Evolutionary conservation across 2,329 filamentous ascomycete genomes (phyloP), one percentile per base, ranked within the genome.

Genomic region (Fonsecaea erecta): DNA sequence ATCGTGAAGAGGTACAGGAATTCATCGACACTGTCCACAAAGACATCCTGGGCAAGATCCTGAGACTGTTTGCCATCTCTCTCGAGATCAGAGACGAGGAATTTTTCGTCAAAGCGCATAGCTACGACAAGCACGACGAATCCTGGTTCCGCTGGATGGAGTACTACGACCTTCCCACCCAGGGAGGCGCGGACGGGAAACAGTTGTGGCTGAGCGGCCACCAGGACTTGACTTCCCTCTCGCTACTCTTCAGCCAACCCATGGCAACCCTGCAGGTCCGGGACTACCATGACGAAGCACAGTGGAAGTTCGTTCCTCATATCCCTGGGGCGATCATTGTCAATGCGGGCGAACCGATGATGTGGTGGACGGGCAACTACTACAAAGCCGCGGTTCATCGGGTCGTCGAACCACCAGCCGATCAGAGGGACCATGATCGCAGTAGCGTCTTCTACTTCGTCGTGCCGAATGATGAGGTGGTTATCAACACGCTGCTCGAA

Each of bases 71-170:
- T 59, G 86, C 87, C 4, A 81, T 88, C 37, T 78, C 88, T 0
- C 79, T 89, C 0, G 81, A 89, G 70, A 77, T 90, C 0, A 84
- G 85, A 0, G 81, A 85, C 37, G 86, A 89, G 71, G 81, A 87
- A 1, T 80, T 83, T 62, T 77, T 89, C 35, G 79, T 85, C 16
- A 77, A 81, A 18, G 77, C 84, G 7, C 87, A 89, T 73, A 79
- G 78, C 16, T 89, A 88, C 73, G 81, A 86, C 1, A 78, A 81
- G n/a, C 80, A 83, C 30, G 81, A 83, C 18, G 85, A 88, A 66
- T 84, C 85, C 26, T 85, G 88, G 63, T 78, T 88, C n/a, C 81
- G 87, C 2, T 88, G 87, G 73, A 88, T 88, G 85, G 79, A 83
- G 55, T 87, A 87, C 66, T 78, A 79, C 8, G 82, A 85, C 37